A percentile compares a stretch with the other conserved stretches of the same genome.
phyloP scores from a whole-genome alignment of 352 stramenopile genomes.

The Peronospora belbahrii region DNA sequence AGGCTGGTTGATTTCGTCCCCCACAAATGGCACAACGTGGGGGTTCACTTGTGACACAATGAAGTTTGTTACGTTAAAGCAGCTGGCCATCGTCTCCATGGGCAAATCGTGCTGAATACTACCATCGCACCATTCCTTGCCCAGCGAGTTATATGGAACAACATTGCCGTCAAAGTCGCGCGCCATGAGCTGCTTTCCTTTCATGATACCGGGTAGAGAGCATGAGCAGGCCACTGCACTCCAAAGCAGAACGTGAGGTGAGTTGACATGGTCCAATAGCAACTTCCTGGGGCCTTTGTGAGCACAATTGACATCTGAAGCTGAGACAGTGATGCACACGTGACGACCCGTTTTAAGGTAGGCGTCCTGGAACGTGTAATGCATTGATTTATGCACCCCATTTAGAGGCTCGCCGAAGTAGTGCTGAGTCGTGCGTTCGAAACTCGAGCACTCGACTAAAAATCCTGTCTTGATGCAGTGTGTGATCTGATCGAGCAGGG shows the following conservation, averaged over 20 bases:
- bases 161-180: slow-evolving; percentile 75
- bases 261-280: slow-evolving; percentile 90
- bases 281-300: slow-evolving; percentile 77
- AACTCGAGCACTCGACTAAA: slow-evolving; percentile 78
- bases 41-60: slow-evolving; percentile 88
- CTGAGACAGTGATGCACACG: slow-evolving; percentile 92
- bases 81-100: slow-evolving; percentile 92
- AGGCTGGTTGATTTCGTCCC: slow-evolving; percentile 74
- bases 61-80: slow-evolving; percentile 92
- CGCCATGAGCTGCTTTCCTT: slow-evolving; percentile 79
- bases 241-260: slow-evolving; percentile 88
- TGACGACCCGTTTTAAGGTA: slow-evolving; percentile 89
- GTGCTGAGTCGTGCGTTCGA: slow-evolving; percentile 84
- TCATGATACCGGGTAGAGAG: slow-evolving; percentile 89
- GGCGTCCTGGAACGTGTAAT: slow-evolving; percentile 91
- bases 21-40: slow-evolving; percentile 89
- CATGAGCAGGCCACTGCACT: too few relatives aligned
- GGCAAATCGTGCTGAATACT: slow-evolving; percentile 90
- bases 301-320: slow-evolving; percentile 82
- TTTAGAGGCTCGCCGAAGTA: slow-evolving; percentile 85
- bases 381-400: slow-evolving; percentile 33
- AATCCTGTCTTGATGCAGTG: slow-evolving; percentile 89
- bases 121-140: slow-evolving; percentile 90
- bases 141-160: slow-evolving; percentile 86
- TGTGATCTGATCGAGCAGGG: slow-evolving; percentile 75